phyloP scores from a whole-genome alignment of 106 monocot species.

The Iris macrosiphon region DNA sequence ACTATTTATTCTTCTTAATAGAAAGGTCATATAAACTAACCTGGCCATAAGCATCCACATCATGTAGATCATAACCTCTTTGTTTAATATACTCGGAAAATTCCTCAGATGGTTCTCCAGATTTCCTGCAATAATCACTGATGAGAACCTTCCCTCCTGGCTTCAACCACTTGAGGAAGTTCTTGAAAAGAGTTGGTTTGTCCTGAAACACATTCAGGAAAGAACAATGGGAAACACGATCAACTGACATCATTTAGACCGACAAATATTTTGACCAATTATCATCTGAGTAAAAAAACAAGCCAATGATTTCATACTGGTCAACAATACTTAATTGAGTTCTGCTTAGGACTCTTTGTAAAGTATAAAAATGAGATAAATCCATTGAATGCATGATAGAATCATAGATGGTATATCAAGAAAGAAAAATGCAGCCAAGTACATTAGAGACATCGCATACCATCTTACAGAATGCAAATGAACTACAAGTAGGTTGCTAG shows the following conservation, averaged over 20 bases:
- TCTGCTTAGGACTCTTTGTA: too few species aligned
- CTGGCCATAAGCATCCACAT: conserved; percentile 79
- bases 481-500: too few species aligned
- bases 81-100: conserved; percentile 83
- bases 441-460: too few species aligned
- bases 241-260: not conserved
- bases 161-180: conserved; percentile 84
- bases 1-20: not conserved
- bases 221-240: not conserved
- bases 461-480: too few species aligned
- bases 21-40: conserved; percentile 16
- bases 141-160: conserved; percentile 90
- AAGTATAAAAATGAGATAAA: too few species aligned
- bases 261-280: too few species aligned
- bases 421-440: too few species aligned
- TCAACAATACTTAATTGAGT: too few species aligned
- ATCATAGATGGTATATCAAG: too few species aligned
- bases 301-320: too few species aligned
- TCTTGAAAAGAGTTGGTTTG: conserved; percentile 68
- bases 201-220: conserved; percentile 43
- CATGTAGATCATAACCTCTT: conserved; percentile 93
- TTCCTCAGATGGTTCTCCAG: conserved; percentile 54
- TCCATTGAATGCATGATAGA: too few species aligned
- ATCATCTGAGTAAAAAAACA: too few species aligned
- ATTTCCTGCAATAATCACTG: conserved; percentile 84